A percentile compares a stretch with the other conserved stretches of the same genome.
Evolutionary conservation across 441 rosid genomes (phyloP).

Genomic region (California macrophylla): DNA sequence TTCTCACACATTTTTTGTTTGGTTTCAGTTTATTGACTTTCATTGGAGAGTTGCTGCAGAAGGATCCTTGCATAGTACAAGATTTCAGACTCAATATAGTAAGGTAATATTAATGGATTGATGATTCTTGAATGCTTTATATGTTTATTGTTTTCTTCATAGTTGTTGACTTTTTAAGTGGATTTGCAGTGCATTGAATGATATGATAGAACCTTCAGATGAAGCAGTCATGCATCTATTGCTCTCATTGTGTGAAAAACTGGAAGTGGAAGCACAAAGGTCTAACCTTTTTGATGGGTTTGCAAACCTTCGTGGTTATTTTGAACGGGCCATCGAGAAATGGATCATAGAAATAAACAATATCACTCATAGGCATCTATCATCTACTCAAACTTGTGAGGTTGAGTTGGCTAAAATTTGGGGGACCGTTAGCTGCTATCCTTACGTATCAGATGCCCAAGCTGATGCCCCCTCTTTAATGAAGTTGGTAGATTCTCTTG

Average conservation of each 20-base stretch:
- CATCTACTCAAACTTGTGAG: slow-evolving; percentile 29
- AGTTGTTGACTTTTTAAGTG: slow-evolving; percentile 22
- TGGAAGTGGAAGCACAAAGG: slow-evolving; percentile 32
- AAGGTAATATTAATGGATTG: slow-evolving; percentile 35
- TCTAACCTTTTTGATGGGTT: slow-evolving; percentile 25
- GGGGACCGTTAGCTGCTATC: slow-evolving; percentile 63
- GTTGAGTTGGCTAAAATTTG: slow-evolving; percentile 51
- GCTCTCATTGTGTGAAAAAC: slow-evolving; percentile 47
- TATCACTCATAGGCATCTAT: slow-evolving; percentile 23
- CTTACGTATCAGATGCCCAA: slow-evolving; percentile 30
- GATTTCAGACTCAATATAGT: slow-evolving; percentile 43
- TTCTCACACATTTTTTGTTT: slow-evolving; percentile 21
- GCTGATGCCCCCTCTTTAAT: slow-evolving; percentile 34
- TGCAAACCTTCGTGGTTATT: slow-evolving; percentile 33
- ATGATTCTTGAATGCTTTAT: slow-evolving; percentile 12
- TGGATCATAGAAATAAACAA: slow-evolving; percentile 31
- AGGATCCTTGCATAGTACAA: slow-evolving; percentile 35
- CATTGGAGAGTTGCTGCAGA: slow-evolving; percentile 47
- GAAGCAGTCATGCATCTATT: slow-evolving; percentile 56
- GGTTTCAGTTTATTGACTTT: slow-evolving; percentile 56
- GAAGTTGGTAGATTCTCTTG: slow-evolving; percentile 48
- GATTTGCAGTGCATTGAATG: slow-evolving; percentile 57
- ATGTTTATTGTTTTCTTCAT: slow-evolving; percentile 12
- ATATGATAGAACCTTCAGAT: slow-evolving; percentile 48
- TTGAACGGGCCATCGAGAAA: slow-evolving; percentile 29